Base-by-base conservation (phyloP, 2,329 filamentous ascomycete genomes). In the Sarocladium kiliense region DNA sequence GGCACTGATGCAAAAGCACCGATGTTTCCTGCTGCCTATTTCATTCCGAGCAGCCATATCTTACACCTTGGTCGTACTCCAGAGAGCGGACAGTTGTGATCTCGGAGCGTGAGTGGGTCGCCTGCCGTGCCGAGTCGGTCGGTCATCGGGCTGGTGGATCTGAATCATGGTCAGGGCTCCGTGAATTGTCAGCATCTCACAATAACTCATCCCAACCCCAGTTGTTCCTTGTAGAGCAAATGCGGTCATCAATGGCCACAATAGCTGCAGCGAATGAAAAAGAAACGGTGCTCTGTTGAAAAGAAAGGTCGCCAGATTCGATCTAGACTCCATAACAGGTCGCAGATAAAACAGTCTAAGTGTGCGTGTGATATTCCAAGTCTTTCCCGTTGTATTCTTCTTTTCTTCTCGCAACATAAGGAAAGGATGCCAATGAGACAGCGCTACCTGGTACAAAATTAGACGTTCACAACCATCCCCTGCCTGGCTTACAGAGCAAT, bases 401-500 rank as follows among this genome's bases (percentile, higher is more conserved):
- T 23, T 25, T 41, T 30, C 18, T 11, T 27, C 18, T n/a, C 27
- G 4, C n/a, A 27, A 27, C 9, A 23, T 16, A 11, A 21, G 36
- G 11, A 5, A 32, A 37, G 10, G 4, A 11, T 51, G 27, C 32
- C 47, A 10, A 21, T 12, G 18, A 27, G 11, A 23, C 19, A 21
- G n/a, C 21, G 26, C n/a, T 36, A 51, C 14, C 50, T 53, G 30
- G 23, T 41, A 41, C 50, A 41, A 26, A 6, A 55, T 34, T 18
- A 55, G 23, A 37, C 19, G 27, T 37, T 34, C n/a, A 21, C 49
- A 26, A 53, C n/a, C 32, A 30, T 23, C 16, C 49, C 30, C 14
- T 12, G 7, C 16, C 26, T 42, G 34, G 11, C 47, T 56, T 16
- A 54, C 49, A 39, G 32, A 30, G 9, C 30, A 26, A 58, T 58